Evolutionary conservation across 805 yeast genomes (phyloP).

Genomic region (Pichia gijzeniarum): DNA sequence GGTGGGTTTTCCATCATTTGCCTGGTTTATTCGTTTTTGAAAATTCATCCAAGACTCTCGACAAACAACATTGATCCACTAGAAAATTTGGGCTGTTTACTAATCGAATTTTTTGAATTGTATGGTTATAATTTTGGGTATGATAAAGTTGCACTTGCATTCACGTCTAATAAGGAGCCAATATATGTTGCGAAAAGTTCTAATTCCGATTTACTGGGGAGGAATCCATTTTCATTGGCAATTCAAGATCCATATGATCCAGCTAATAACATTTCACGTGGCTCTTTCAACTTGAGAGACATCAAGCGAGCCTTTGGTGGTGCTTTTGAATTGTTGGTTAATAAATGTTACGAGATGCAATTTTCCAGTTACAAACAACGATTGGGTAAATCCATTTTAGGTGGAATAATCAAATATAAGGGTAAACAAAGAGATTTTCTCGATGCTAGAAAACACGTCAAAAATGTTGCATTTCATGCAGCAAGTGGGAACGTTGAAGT

Average conservation of each 20-base stretch:
- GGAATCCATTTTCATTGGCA: constrained; percentile 57
- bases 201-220: constrained; percentile 33
- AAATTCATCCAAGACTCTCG: constrained; percentile 69
- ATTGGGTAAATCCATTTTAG: constrained; percentile 66
- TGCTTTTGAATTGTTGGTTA: constrained; percentile 71
- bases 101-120: constrained; percentile 87
- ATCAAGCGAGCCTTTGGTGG: constrained; percentile 84
- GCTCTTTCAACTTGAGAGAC: constrained; percentile 73
- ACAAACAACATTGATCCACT: constrained; percentile 59
- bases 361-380: constrained; percentile 59
- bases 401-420: constrained; percentile 67
- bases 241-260: constrained; percentile 88
- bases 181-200: constrained; percentile 53
- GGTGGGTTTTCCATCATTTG: constrained; percentile 96
- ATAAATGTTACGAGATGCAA: constrained; percentile 69
- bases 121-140: constrained; percentile 89
- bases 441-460: constrained; percentile 61
- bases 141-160: constrained; percentile 66
- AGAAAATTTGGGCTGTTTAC: constrained; percentile 76
- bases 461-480: constrained; percentile 48
- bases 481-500: constrained; percentile 19
- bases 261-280: constrained; percentile 76
- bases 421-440: constrained; percentile 73
- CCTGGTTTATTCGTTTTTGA: constrained; percentile 69
- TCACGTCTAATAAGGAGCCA: constrained; percentile 45